Base-by-base conservation (phyloP, 2,329 filamentous ascomycete genomes). In the Ilyonectria destructans region DNA sequence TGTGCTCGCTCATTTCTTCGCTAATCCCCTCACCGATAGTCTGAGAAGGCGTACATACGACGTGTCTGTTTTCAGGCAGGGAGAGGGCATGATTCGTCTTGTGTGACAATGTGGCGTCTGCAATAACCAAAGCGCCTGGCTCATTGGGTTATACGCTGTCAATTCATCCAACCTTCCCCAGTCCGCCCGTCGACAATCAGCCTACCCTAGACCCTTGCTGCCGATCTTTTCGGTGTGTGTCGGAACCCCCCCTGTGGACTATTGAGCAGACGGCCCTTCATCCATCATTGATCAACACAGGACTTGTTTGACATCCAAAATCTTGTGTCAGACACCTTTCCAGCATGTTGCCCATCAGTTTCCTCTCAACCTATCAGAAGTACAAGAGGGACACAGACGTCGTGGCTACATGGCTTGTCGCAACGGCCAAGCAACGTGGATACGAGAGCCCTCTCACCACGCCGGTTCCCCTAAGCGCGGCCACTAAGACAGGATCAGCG, bases 301-400 rank as follows among this genome's bases (percentile, higher is more conserved):
- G 37, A 17, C 37, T 40, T 40, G 37, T 40, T 15, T 40, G 37
- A 40, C 17, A n/a, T 40, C 37, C 6, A 40, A 37, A 2, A 37
- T 37, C 13, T 37, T 5, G 33, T 37, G 17, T 40, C 37, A 4
- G 37, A 2, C 13, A 40, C 13, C 37, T 40, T 40, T 40, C 15
- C 7, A 33, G 35, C n/a, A 59, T 59, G 43, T 29, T 40, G 9
- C 33, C 57, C 17, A 17, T 23, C 45, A n/a, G 31, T 8, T 51
- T 40, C 45, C n/a, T 59, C 45, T 59, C 57, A 17, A 59, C 46
- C 2, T 59, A 51, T 23, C 46, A 51, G 10, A 49, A 51, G 19
- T 59, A 59, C 31, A 59, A 59, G 45, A 31, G 17, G 19, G 57
- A 51, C 57, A 59, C 57, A n/a, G 31, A 59, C 9, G 21, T 51